Evolutionary conservation across 305 asterid species (phyloP).

Genomic region (Fraxinus nigra): DNA sequence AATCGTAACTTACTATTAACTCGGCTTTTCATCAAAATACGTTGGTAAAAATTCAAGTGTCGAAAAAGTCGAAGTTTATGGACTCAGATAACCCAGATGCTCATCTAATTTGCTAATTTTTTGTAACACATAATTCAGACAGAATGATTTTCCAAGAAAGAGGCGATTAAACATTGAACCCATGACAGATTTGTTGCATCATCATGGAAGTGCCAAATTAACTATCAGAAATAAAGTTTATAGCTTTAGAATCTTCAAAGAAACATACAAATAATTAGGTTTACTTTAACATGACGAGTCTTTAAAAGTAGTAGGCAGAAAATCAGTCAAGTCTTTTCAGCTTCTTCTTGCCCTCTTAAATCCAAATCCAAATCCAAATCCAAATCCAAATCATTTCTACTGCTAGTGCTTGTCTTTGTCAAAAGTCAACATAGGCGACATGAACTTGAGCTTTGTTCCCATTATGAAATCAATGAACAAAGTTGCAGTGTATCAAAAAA

Average conservation of each 20-base stretch:
- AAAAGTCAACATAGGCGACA: constrained; percentile 19
- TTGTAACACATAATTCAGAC: not conserved
- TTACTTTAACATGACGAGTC: constrained; percentile 1
- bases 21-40: not conserved
- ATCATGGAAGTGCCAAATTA: not conserved
- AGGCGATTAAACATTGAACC: not conserved
- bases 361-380: too few relatives aligned
- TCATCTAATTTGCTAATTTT: not conserved
- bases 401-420: constrained; percentile 25
- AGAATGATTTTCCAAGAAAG: not conserved
- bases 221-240: not conserved
- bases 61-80: not conserved
- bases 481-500: not conserved
- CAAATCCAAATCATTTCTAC: too few relatives aligned
- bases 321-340: constrained; percentile 15
- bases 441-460: constrained; percentile 75
- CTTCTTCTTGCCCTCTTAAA: not conserved
- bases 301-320: constrained; percentile 1
- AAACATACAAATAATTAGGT: constrained; percentile 7
- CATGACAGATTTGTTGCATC: not conserved
- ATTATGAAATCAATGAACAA: constrained; percentile 29
- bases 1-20: not conserved
- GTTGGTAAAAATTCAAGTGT: not conserved
- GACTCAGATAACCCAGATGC: not conserved
- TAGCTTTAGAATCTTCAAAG: constrained; percentile 2